Base-by-base conservation (phyloP, 2,329 filamentous ascomycete genomes). In the Venturia effusa region DNA sequence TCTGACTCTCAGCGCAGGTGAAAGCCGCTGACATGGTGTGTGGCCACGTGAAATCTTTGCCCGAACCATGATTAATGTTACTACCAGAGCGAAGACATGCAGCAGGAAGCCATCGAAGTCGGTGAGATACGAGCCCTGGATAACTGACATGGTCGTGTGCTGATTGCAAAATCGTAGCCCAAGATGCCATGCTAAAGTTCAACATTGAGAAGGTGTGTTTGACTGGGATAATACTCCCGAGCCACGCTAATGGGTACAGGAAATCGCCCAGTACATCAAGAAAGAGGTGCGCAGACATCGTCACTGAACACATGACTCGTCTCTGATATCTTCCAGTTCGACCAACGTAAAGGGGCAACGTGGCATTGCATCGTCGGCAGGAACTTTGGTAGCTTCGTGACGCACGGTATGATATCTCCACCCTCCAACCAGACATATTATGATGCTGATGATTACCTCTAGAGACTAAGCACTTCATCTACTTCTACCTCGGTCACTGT, bases 391-490 rank as follows among this genome's bases (percentile, higher is more conserved):
- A 97, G 93, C 79, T 99, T 97, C 71, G 94, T 99, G 61, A 99
- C 94, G 48, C 94, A 99, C 74, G 92, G 92, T 96, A 84, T 51
- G 45, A 27, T 3, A 27, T 6, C 15, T 4, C 13, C 7, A 51
- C 10, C 17, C 22, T 27, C 66, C 84, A 67, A 62, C 40, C 59
- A 55, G 60, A 39, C 34, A 11, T 30, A 22, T 24, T 13, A 22
- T 27, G 22, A 15, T 27, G 13, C 45, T 51, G 22, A 51, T 30
- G 22, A 73, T 60, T 30, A 6, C 4, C 37, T 3, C 10, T 79
- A 97, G 94, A 97, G 78, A 97, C 94, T 34, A 97, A 97, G 81
- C 94, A 99, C 79, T 99, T 99, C 81, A 97, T 99, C 76, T 99
- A 99, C 81, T 99, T 99, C 81, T 99, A 99, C 81, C 88, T 99